Evolutionary conservation across 768 basidiomycete genomes (phyloP).

Genomic region (Pseudohyphozyma bogoriensis): DNA sequence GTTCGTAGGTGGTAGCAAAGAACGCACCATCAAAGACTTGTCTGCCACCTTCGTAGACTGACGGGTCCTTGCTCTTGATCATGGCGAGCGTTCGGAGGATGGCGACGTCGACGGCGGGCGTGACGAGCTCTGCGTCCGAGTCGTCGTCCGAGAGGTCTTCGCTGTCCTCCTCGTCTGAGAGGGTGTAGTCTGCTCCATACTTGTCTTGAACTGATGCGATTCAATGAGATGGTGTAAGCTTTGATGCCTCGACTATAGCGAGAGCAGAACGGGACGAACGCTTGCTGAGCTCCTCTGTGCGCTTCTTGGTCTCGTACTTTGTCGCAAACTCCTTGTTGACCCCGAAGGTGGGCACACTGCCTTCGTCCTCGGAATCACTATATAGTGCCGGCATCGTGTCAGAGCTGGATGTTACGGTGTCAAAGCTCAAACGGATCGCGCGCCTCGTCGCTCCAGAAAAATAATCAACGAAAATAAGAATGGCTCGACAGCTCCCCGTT

Average conservation of each 20-base stretch:
- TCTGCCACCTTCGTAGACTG: constrained; percentile 63
- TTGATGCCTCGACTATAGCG: too few relatives aligned
- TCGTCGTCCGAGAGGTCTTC: constrained; percentile 51
- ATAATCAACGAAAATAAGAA: too few relatives aligned
- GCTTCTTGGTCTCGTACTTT: constrained; percentile 71
- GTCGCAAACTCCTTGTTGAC: constrained; percentile 70
- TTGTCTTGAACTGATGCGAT: constrained; percentile 62
- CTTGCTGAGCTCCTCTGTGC: constrained; percentile 70
- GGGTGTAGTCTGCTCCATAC: constrained; percentile 43
- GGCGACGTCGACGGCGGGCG: constrained; percentile 84
- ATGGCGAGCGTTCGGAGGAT: constrained; percentile 80
- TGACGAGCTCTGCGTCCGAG: constrained; percentile 86
- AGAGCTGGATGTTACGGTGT: too few relatives aligned
- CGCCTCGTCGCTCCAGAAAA: too few relatives aligned
- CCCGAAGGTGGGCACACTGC: constrained; percentile 40
- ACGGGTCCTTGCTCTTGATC: constrained; percentile 71
- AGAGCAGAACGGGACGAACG: constrained; percentile 43
- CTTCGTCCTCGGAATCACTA: constrained; percentile 2
- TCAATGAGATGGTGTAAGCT: background rate
- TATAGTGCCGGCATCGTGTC: constrained; percentile 6
- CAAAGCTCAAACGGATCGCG: too few relatives aligned
- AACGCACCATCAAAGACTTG: constrained; percentile 65
- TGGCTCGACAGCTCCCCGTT: too few relatives aligned
- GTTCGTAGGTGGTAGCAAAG: too few relatives aligned
- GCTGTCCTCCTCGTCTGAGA: constrained; percentile 46